Percentiles rank a stretch among this genome's conserved stretches.
These are phyloP conservation scores for Oryza meyeriana DNA, from an alignment of 176 grass and related monocot genomes.

Conservation along the genomic window DNA sequence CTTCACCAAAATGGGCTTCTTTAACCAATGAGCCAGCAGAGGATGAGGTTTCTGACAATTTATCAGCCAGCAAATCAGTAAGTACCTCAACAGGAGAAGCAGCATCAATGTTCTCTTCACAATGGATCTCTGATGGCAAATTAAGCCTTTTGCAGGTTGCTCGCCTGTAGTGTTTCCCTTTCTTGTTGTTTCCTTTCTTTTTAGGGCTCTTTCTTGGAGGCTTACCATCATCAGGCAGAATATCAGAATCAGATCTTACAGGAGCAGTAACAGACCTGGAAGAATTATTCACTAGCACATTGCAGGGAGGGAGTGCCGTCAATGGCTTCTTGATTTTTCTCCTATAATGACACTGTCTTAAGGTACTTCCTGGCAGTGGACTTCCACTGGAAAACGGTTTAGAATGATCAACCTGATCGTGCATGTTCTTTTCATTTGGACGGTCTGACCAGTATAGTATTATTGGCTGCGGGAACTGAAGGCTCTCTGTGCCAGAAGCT, in stretches of 20 bases:
- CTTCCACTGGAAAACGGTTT: slow-evolving; percentile 26
- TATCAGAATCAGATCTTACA: slow-evolving; percentile 38
- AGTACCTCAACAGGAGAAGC: slow-evolving; percentile 33
- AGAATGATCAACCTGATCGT: slow-evolving; percentile 35
- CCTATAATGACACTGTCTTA: slow-evolving; percentile 3
- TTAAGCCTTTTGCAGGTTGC: slow-evolving; percentile 14
- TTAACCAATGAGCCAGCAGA: slow-evolving; percentile 24
- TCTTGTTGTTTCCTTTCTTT: slow-evolving; percentile 42
- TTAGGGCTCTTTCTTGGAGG: slow-evolving; percentile 29
- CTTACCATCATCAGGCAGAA: slow-evolving; percentile 28
- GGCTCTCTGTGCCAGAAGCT: slow-evolving; percentile 14
- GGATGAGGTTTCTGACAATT: slow-evolving; percentile 31
- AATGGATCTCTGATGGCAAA: slow-evolving; percentile 29
- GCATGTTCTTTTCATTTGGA: slow-evolving; percentile 53
- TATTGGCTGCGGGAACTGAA: slow-evolving; percentile 24
- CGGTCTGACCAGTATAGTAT: slow-evolving; percentile 13
- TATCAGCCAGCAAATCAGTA: slow-evolving; percentile 21
- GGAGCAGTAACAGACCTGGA: background rate
- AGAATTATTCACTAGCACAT: slow-evolving; percentile 23
- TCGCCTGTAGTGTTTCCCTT: slow-evolving; percentile 21
- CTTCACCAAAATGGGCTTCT: slow-evolving; percentile 23
- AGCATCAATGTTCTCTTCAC: slow-evolving; percentile 24
- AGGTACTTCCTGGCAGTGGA: slow-evolving; percentile 13
- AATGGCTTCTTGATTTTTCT: slow-evolving; percentile 21
- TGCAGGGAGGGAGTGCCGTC: background rate